Evolutionary conservation across 768 basidiomycete genomes (phyloP).

Genomic region (Lentinula raphanica): DNA sequence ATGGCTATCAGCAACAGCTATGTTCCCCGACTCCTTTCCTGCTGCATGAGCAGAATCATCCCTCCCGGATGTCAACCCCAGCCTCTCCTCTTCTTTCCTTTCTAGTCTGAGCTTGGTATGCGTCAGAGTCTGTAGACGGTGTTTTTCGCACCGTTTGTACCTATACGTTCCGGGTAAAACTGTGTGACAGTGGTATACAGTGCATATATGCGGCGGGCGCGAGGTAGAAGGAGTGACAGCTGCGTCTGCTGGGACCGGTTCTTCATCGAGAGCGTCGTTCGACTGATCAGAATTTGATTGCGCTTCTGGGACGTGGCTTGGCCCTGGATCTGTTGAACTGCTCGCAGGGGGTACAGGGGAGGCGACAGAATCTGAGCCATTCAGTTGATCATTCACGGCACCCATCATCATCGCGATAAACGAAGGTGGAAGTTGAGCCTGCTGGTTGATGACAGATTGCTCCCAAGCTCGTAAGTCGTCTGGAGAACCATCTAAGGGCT

Average conservation of each 20-base stretch:
- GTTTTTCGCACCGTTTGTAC: constrained; percentile 52
- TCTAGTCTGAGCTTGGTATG: constrained; percentile 49
- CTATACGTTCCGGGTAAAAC: constrained; percentile 42
- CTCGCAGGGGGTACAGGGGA: too few relatives aligned
- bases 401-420: neutral
- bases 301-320: too few relatives aligned
- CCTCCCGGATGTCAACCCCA: neutral
- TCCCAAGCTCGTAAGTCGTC: constrained; percentile 33
- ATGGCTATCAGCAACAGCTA: too few relatives aligned
- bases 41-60: neutral
- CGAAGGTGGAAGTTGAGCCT: constrained; percentile 17
- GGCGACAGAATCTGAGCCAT: too few relatives aligned
- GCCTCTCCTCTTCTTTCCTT: constrained; percentile 34
- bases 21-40: too few relatives aligned
- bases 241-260: neutral
- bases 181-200: constrained; percentile 52
- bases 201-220: constrained; percentile 44
- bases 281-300: too few relatives aligned
- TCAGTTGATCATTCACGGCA: neutral
- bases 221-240: constrained; percentile 6
- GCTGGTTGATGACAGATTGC: constrained; percentile 27
- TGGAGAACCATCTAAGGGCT: constrained; percentile 30
- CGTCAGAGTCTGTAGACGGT: constrained; percentile 49
- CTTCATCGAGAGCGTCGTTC: neutral
- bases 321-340: too few relatives aligned